phyloP scores from a whole-genome alignment of 2,329 filamentous ascomycete species.

The Talaromyces verruculosus region DNA sequence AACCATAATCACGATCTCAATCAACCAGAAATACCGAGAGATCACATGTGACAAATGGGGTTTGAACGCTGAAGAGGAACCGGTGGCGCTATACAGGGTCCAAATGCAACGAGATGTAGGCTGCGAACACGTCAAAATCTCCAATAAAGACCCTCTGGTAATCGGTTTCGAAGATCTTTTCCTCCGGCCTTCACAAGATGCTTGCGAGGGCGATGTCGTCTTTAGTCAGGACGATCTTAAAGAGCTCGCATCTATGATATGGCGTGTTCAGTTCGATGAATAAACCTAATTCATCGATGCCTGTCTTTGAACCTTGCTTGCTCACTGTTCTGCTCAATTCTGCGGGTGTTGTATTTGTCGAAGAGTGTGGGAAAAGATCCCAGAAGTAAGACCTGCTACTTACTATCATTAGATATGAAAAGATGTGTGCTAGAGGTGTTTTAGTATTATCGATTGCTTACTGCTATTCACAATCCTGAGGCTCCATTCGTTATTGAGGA shows the following conservation, averaged over 20 bases:
- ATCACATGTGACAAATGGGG: constrained; percentile 16
- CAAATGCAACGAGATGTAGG: not conserved
- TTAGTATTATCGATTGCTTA: not conserved
- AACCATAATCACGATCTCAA: constrained; percentile 4
- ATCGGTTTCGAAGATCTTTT: constrained; percentile 16
- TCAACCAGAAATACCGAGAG: not conserved
- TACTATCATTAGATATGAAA: not conserved
- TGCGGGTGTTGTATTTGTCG: constrained; percentile 21
- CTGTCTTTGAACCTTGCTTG: not conserved
- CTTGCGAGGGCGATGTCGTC: not conserved
- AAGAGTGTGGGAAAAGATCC: constrained; percentile 7
- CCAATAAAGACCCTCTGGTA: constrained; percentile 2
- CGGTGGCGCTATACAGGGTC: not conserved
- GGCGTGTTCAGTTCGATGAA: not conserved
- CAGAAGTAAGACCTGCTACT: constrained; percentile 3
- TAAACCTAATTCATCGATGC: no score
- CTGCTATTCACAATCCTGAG: no score
- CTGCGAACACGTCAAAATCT: not conserved
- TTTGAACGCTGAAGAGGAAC: not conserved
- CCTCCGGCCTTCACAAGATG: constrained; percentile 2
- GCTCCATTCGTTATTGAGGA: no score
- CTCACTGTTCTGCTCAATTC: constrained; percentile 18
- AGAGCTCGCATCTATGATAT: not conserved
- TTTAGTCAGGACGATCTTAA: constrained; percentile 3
- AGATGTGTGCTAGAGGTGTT: not conserved